A percentile compares a stretch with the other conserved stretches of the same genome.
Evolutionary conservation across 2,329 filamentous ascomycete species (phyloP).

Genomic region (Gremmenia infestans): DNA sequence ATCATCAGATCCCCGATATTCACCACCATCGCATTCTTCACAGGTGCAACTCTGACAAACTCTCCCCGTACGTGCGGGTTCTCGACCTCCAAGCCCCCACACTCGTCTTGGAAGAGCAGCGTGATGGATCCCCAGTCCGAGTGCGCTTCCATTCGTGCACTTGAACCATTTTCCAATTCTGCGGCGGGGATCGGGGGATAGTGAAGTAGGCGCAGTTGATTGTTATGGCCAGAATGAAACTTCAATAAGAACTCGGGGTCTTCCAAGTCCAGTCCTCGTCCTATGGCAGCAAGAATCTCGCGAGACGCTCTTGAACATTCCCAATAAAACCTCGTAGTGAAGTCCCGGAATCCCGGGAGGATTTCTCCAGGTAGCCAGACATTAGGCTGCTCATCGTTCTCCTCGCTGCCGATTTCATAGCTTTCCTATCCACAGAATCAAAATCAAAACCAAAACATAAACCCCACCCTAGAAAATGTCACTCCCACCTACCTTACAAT

Average conservation of each 20-base stretch:
- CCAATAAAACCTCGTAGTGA: conserved; percentile 47
- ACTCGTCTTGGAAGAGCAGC: conserved; percentile 48
- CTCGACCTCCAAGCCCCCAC: conserved; percentile 46
- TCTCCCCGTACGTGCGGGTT: conserved; percentile 35
- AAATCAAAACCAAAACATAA: neutral
- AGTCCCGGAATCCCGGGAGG: conserved; percentile 42
- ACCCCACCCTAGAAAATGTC: too few species aligned
- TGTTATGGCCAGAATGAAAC: conserved; percentile 50
- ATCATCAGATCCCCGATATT: conserved; percentile 47
- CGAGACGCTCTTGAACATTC: conserved; percentile 38
- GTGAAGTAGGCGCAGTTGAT: conserved; percentile 56
- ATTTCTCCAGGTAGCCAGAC: conserved; percentile 43
- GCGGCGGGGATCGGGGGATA: conserved; percentile 47
- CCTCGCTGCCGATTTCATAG: conserved; percentile 47
- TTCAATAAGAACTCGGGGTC: conserved; percentile 41
- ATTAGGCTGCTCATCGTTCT: conserved; percentile 41
- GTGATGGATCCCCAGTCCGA: conserved; percentile 49
- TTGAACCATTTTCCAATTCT: conserved; percentile 36
- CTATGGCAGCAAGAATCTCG: conserved; percentile 42
- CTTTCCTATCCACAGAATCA: conserved; percentile 40
- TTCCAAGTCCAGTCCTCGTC: conserved; percentile 42
- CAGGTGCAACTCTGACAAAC: conserved; percentile 37
- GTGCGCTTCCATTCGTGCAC: conserved; percentile 45
- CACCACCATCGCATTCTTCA: conserved; percentile 40
- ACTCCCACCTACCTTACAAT: conserved; percentile 41